phyloP scores from a whole-genome alignment of 2,329 filamentous ascomycete genomes.

The Aspergillus jensenii region DNA sequence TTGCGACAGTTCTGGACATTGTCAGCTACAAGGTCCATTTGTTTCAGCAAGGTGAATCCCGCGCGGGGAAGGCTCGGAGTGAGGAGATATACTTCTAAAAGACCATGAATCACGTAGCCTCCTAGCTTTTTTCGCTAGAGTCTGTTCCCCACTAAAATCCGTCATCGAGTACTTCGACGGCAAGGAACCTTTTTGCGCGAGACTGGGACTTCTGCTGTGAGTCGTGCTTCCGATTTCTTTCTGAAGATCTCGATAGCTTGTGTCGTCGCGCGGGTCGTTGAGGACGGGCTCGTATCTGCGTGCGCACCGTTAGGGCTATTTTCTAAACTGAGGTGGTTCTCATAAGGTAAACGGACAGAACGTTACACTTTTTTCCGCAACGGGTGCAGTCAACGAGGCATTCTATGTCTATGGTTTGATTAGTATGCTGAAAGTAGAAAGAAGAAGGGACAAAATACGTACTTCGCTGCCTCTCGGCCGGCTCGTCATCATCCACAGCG shows the following conservation, averaged over 20 bases:
- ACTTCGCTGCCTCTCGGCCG: slow-evolving; percentile 19
- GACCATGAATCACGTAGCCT: slow-evolving; percentile 30
- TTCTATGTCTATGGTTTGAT: slow-evolving; percentile 10
- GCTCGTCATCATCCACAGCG: slow-evolving; percentile 19
- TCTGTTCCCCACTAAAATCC: slow-evolving; percentile 16
- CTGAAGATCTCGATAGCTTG: slow-evolving; percentile 17
- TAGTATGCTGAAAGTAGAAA: slow-evolving; percentile 1
- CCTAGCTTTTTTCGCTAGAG: slow-evolving; percentile 21
- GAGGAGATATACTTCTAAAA: slow-evolving; percentile 22
- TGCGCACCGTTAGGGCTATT: background rate
- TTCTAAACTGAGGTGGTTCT: background rate
- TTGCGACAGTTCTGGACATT: slow-evolving; percentile 22
- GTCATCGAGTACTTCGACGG: slow-evolving; percentile 16
- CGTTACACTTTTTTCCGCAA: slow-evolving; percentile 23
- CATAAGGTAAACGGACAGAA: slow-evolving; percentile 17
- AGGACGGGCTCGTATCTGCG: slow-evolving; percentile 22
- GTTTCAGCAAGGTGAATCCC: too few relatives aligned
- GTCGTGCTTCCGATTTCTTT: slow-evolving; percentile 14
- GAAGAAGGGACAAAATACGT: background rate
- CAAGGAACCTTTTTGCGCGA: slow-evolving; percentile 17
- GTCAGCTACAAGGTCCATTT: background rate
- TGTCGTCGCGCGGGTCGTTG: slow-evolving; percentile 23
- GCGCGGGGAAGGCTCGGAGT: background rate
- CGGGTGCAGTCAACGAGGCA: slow-evolving; percentile 20
- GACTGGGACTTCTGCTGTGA: slow-evolving; percentile 22